Base-by-base conservation (phyloP, 179 eudicot species). In the Monotropa hypopitys region DNA sequence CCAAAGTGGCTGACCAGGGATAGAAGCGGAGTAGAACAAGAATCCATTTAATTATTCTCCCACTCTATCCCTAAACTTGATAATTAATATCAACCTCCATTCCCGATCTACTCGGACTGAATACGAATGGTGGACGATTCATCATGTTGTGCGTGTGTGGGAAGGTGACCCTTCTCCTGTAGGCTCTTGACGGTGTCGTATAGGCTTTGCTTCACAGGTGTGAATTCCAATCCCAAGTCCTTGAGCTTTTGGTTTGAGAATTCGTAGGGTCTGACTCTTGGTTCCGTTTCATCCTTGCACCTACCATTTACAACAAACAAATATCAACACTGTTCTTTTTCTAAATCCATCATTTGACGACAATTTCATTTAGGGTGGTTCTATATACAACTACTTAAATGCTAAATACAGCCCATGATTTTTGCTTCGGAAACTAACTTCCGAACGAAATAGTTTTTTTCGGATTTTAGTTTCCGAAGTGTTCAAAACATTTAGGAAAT, bases 101-200 rank as follows among this genome's bases (percentile, higher is more conserved):
- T n/a, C n/a, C n/a, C n/a, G n/a, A n/a, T n/a, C n/a, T n/a, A n/a
- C n/a, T n/a, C 84, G 49, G 86, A 77, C 69, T 81, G 83, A 54
- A 88, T 87, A 28, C 80, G 82, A 75, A 90, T 75, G 0, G 12
- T 6, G 18, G 46, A 49, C n/a, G 85, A 33, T 13, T 88, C 89
- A 49, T 87, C 87, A 33, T 81, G 86, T 66, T 80, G 93, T 40
- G 81, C 56, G 30, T 88, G 89, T 42, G 85, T 46, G 16, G 91
- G 88, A 45, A 94, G 89, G 54, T 88, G 93, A 62, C 97, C 96
- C 82, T 90, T 94, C 28, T 92, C 96, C 78, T 94, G 97, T 56
- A 94, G 88, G 83, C 90, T 87, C 86, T 84, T 89, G 6, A 94
- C 98, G 4, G 97, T 90, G 26, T 94, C 98, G 73, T 92, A 92